Base-by-base conservation (phyloP, 139 green algal species). In the Microglena sp. region DNA sequence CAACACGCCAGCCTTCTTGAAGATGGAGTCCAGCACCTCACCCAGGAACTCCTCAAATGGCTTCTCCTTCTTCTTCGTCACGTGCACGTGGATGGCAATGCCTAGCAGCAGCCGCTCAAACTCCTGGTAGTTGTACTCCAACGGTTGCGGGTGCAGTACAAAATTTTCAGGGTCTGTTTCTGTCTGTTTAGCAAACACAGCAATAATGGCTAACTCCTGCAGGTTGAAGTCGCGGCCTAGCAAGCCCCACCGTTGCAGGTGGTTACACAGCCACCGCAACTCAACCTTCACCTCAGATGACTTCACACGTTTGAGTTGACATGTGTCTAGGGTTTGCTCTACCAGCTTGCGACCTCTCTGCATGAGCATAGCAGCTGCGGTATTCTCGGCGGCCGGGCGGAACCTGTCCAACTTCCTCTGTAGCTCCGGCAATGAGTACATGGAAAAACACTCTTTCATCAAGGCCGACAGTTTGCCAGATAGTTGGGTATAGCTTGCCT, bases 51-150 rank as follows among this genome's bases (percentile, higher is more conserved):
- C 81, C 45, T 87, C 81, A 55, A 86, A 81, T 1, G 67, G 67
- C 18, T 84, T 77, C 4, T 33, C 46, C 45, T 68, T 73, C 73
- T 82, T 87, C 45, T 77, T 78, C 28, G 68, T 69, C 36, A 69
- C 57, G 61, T 80, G 82, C 33, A 86, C 67, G 63, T 78, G 71
- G 60, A 54, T 68, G 1, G 82, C 76, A 5, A 86, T 81, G 40
- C 73, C 80, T 33, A 90, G 62, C 36, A 92, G 70, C 43, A 92
- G 57, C 30, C 70, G 68, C 78, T 92, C 86, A 71, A 92, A 89
- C 67, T 90, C 77, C 46, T 82, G 60, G 30, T 87, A 87, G 33
- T 83, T 77, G 29, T 88, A 62, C 43, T 77, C 72, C 44, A 90
- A 45, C 1, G 85, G 84, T 43, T 79, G 75, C 1, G 56, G 4